Evolutionary conservation across 73 alveolate species (phyloP).

Genomic region (Tetrahymena thermophila): DNA sequence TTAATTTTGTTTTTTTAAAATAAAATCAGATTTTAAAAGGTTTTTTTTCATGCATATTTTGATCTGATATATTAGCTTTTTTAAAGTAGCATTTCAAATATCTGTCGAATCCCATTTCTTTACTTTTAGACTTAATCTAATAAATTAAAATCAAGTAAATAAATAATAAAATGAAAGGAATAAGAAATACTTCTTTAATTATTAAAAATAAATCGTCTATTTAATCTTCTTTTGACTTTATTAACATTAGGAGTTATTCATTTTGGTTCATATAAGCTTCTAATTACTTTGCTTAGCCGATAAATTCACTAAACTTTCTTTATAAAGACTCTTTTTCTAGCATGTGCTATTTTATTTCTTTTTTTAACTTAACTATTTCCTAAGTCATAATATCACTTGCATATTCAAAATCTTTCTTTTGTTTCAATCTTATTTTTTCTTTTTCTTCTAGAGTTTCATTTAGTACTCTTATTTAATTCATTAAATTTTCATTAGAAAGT

Average conservation of each 20-base stretch:
- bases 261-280: not conserved
- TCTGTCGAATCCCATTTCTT: not conserved
- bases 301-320: not conserved
- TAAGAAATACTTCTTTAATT: not conserved
- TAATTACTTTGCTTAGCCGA: not conserved
- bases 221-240: not conserved
- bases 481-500: not conserved
- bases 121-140: not conserved
- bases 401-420: not conserved
- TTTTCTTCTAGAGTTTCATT: not conserved
- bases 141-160: not conserved
- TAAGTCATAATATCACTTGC: not conserved
- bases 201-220: not conserved
- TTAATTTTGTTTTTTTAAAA: too few species aligned
- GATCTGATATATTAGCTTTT: not conserved
- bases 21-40: not conserved
- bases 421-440: not conserved
- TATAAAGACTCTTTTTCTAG: not conserved
- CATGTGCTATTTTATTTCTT: not conserved
- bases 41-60: not conserved
- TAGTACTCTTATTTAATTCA: not conserved
- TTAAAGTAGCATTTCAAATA: not conserved
- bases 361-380: not conserved
- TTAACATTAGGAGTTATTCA: not conserved
- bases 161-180: not conserved